Evolutionary conservation across 371 early-diverging fungal species (phyloP).

Genomic region (Phascolomyces articulosus): DNA sequence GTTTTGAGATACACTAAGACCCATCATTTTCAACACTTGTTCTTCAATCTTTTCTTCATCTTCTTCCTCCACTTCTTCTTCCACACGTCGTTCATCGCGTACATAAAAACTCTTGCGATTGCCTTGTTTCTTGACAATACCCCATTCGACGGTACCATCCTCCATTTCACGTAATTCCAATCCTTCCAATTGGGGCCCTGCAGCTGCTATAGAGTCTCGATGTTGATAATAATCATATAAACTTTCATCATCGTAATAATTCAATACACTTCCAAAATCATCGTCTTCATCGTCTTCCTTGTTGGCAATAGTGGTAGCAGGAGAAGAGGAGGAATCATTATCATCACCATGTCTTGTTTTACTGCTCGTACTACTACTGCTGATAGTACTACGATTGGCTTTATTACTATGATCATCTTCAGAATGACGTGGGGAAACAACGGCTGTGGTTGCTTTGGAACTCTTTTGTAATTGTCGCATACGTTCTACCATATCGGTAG

Average conservation of each 20-base stretch:
- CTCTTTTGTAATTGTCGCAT: conserved; percentile 3
- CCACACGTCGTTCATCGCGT: conserved; percentile 1
- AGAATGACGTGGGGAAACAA: not conserved
- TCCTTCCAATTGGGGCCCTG: conserved; percentile 25
- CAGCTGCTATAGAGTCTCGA: conserved; percentile 4
- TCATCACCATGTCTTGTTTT: conserved; percentile 5
- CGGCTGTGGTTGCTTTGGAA: not conserved
- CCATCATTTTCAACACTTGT: conserved; percentile 25
- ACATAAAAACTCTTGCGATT: conserved; percentile 29
- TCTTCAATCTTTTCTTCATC: conserved; percentile 25
- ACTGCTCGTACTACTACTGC: not conserved
- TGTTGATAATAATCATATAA: conserved; percentile 23
- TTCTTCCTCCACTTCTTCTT: conserved; percentile 21
- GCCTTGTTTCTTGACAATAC: conserved; percentile 36
- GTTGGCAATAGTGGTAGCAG: not conserved
- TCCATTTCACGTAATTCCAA: conserved; percentile 37
- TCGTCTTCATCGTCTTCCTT: not conserved
- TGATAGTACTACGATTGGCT: not conserved
- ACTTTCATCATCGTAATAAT: conserved; percentile 22
- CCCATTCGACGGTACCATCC: conserved; percentile 36
- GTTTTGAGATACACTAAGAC: conserved; percentile 1
- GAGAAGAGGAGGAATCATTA: too few relatives aligned
- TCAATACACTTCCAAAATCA: conserved; percentile 3
- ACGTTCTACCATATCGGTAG: conserved; percentile 7
- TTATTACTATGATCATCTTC: not conserved